Base-by-base conservation (phyloP, 495 filamentous ascomycete species). In the Alectoria sarmentosa region DNA sequence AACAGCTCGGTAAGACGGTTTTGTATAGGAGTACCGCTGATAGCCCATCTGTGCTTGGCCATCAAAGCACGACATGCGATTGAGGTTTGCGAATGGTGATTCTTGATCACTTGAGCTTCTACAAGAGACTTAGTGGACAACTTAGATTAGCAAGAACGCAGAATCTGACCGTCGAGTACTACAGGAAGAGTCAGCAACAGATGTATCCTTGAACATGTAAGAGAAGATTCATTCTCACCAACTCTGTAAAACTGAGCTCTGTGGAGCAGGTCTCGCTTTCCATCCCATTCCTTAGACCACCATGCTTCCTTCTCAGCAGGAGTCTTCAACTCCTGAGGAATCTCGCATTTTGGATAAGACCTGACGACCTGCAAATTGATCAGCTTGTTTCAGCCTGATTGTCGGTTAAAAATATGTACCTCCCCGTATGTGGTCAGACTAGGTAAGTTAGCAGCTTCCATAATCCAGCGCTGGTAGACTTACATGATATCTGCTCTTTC, bases 101-200 rank as follows among this genome's bases (percentile, higher is more conserved):
- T 90, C 58, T 87, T 89, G 69, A 90, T 90, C 0, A 69, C 67
- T 61, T 88, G 85, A 0, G 79, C 83, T 68, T 88, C 86, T 62
- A 88, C 85, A 0, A 87, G 75, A 15, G 87, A 30, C 4, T 39
- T 30, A 44, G 38, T 1, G 7, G 11, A 23, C 39, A 23, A 1
- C 10, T 21, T 48, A 8, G 19, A 11, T 9, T 8, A 21, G 21
- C 41, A 42, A n/a, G n/a, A 19, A 48, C 5, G 8, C 8, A 9
- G 26, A 3, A 1, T 21, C 60, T 61, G 30, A 62, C 60, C 61
- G 23, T 63, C 61, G 37, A 63, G 61, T 32, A 63, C 61, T 55
- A n/a, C 15, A 0, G 46, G 5, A 2, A 11, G 5, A 26, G 10
- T 49, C 46, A 49, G 46, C 46, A 61, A 21, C 17, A 36, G 26